These are phyloP conservation scores for Diaporthe australafricana DNA, from an alignment of 2,329 filamentous ascomycete species.

Conservation along the genomic window DNA sequence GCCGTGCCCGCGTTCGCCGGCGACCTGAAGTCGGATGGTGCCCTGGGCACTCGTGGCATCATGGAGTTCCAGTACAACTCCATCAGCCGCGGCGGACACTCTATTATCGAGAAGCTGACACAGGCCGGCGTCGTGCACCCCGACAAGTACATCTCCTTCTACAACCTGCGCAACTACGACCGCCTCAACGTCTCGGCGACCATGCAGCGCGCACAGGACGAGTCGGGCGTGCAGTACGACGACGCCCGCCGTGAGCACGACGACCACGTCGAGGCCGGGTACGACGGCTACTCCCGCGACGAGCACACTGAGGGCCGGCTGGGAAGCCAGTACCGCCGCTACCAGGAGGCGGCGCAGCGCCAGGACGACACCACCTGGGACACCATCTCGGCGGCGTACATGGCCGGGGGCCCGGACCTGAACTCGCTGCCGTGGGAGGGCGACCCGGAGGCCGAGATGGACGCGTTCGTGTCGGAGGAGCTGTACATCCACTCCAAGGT, in stretches of 20 bases:
- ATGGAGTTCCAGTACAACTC: constrained; percentile 90
- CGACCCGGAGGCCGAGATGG: constrained; percentile 79
- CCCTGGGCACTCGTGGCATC: constrained; percentile 83
- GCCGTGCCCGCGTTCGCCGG: constrained; percentile 86
- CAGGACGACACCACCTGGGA: constrained; percentile 74
- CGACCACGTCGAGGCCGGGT: constrained; percentile 62
- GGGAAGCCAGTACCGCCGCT: constrained; percentile 70
- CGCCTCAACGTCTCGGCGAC: constrained; percentile 78
- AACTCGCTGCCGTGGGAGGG: constrained; percentile 77
- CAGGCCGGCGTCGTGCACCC: constrained; percentile 75
- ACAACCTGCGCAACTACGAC: constrained; percentile 87
- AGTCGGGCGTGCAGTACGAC: constrained; percentile 76
- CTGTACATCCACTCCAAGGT: constrained; percentile 95
- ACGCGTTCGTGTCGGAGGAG: constrained; percentile 94
- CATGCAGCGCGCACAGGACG: constrained; percentile 70
- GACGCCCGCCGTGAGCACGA: constrained; percentile 73
- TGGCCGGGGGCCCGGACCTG: constrained; percentile 81
- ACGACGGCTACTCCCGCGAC: constrained; percentile 51
- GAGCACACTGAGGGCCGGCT: constrained; percentile 45
- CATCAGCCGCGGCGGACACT: constrained; percentile 81
- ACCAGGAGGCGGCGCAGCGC: constrained; percentile 76
- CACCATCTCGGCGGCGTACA: constrained; percentile 83
- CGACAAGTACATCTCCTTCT: constrained; percentile 81
- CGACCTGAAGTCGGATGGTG: constrained; percentile 78
- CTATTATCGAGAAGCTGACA: constrained; percentile 79